These are phyloP conservation scores for Eucalyptus polybractea DNA, from an alignment of 345 rosid species.

Conservation along the genomic window DNA sequence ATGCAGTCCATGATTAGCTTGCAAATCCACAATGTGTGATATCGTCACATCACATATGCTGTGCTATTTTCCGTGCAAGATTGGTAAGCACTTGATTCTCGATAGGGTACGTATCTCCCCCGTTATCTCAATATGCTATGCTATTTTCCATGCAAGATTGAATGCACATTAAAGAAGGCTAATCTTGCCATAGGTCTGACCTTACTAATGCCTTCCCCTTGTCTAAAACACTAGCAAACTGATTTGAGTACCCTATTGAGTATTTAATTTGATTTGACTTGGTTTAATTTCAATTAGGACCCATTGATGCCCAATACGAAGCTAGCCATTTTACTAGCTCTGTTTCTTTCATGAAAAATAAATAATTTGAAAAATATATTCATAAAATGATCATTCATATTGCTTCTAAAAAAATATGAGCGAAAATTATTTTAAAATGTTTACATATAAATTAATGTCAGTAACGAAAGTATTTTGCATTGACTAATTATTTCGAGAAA, in stretches of 20 bases:
- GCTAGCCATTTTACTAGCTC: background rate
- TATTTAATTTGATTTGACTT: background rate
- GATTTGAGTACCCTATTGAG: background rate
- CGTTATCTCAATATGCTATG: background rate
- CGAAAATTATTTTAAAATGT: background rate
- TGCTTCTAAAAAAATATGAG: background rate
- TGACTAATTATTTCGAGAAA: fast-evolving
- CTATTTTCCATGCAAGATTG: background rate
- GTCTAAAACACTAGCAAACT: background rate
- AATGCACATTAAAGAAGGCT: background rate
- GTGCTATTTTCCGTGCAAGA: no score
- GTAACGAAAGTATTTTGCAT: background rate
- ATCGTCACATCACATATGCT: background rate
- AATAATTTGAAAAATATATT: background rate
- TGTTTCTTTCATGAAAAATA: fast-evolving
- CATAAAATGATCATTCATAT: background rate
- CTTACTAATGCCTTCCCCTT: background rate
- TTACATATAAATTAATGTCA: background rate
- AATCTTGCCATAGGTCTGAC: background rate
- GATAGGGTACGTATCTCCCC: no score
- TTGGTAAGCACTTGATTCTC: background rate
- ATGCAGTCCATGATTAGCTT: background rate
- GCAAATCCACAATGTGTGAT: background rate
- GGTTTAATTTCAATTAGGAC: background rate
- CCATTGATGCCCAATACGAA: background rate